Evolutionary conservation across 2,329 filamentous ascomycete genomes (phyloP), one percentile per base, ranked within the genome.

Genomic region (Diaporthe longicolla): DNA sequence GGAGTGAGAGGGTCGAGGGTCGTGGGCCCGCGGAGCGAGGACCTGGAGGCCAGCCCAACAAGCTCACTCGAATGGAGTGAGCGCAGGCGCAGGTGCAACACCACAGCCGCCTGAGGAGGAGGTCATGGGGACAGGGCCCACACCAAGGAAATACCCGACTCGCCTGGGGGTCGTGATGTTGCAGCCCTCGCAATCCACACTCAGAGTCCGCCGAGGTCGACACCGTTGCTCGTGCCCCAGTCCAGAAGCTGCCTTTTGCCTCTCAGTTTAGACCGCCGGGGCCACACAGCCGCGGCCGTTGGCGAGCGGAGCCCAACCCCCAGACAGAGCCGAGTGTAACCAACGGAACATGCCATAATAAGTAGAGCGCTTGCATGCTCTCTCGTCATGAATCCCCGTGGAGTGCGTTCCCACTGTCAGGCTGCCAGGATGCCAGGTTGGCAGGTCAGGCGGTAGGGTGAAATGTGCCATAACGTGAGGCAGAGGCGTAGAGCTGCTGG

Each of bases 121-220:
- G 74, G 72, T 75, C 74, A 75, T 75, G 74, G 72, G 74, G 63
- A 63, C 72, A 45, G 54, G 69, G 70, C 55, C 74, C 74, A 75
- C 74, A 32, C 21, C 59, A 57, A 74, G 61, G 52, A 74, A 75
- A 65, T 52, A 70, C 55, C 74, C 74, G 72, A 74, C 74, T 75
- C 72, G 74, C 61, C 55, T 29, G 37, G 63, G 32, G 32, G 35
- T 50, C 58, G 55, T 63, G 58, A 65, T 52, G 65, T 66, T 74
- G 72, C 68, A 72, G 58, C 71, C 71, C 72, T 68, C 71, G 65
- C 73, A 71, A 40, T 61, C 48, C 70, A 70, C n/a, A 40, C 52
- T 45, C 66, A 48, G 35, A 45, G 24, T 45, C 57, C 37, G 40
- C 43, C 55, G 57, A 59, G 40, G 57, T 52, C 54, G n/a, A 61